Evolutionary conservation across 441 rosid genomes (phyloP).

Genomic region (Pelargonium myrrhifolium): DNA sequence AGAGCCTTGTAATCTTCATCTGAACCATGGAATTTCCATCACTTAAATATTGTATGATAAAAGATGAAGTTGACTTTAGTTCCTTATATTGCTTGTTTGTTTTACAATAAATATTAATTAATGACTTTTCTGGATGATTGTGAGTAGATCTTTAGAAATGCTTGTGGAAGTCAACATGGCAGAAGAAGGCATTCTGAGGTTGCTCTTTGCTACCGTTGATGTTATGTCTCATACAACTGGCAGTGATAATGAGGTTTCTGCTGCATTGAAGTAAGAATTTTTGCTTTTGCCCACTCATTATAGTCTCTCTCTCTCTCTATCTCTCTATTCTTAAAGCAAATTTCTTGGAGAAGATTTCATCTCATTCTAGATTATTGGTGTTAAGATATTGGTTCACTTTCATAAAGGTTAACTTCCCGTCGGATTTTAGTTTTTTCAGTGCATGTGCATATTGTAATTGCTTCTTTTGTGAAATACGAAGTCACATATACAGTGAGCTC

Average conservation of each 20-base stretch:
- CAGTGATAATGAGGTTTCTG: conserved; percentile 70
- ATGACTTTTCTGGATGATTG: conserved; percentile 14
- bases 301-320: background rate
- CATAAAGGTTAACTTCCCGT: background rate
- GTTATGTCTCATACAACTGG: conserved; percentile 57
- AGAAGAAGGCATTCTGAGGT: conserved; percentile 87
- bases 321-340: background rate
- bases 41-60: conserved; percentile 11
- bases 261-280: conserved; percentile 69
- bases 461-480: background rate
- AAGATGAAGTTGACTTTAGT: conserved; percentile 18
- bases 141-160: conserved; percentile 80
- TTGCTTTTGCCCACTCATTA: conserved; percentile 2
- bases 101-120: background rate
- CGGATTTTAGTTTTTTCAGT: background rate
- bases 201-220: conserved; percentile 74
- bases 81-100: background rate
- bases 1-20: background rate
- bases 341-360: background rate
- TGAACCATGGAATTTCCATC: conserved; percentile 1
- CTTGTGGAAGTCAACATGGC: conserved; percentile 66
- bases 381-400: background rate
- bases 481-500: background rate
- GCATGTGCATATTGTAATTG: background rate
- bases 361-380: background rate